phyloP scores from a whole-genome alignment of 2,329 filamentous ascomycete genomes.

The Mycosphaerella sp. region DNA sequence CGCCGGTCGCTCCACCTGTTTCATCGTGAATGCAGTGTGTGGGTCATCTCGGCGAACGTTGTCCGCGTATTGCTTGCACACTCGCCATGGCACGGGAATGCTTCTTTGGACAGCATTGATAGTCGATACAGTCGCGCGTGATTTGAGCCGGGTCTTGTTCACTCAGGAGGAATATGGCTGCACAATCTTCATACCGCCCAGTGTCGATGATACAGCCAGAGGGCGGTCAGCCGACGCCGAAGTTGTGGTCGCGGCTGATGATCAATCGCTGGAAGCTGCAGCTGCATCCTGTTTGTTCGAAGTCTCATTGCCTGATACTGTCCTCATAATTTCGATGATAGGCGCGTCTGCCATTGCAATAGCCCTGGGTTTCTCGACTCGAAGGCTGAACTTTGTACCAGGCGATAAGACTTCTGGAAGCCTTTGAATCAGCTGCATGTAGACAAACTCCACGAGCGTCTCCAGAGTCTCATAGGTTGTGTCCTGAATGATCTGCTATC shows the following conservation, averaged over 20 bases:
- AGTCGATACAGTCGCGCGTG: too few species aligned
- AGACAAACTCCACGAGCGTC: constrained; percentile 41
- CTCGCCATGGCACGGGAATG: too few species aligned
- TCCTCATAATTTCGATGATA: constrained; percentile 52
- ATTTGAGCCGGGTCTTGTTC: too few species aligned
- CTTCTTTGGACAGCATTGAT: too few species aligned
- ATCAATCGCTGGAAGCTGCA: too few species aligned
- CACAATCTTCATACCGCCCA: constrained; percentile 6
- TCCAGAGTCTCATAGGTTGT: constrained; percentile 46
- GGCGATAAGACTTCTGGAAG: constrained; percentile 31
- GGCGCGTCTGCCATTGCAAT: constrained; percentile 67
- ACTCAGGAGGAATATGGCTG: constrained; percentile 14
- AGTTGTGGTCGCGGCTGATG: neutral
- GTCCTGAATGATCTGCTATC: constrained; percentile 35
- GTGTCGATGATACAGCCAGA: neutral
- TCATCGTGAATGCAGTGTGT: neutral
- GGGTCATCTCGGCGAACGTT: neutral
- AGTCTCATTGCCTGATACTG: constrained; percentile 6
- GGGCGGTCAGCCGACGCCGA: neutral
- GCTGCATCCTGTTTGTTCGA: too few species aligned
- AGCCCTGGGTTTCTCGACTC: constrained; percentile 65
- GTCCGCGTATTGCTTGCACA: neutral
- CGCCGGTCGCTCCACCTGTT: neutral
- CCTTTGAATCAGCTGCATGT: constrained; percentile 32
- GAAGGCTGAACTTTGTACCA: constrained; percentile 52